Evolutionary conservation across 2,329 filamentous ascomycete genomes (phyloP).

Genomic region (Pyrenophora seminiperda): DNA sequence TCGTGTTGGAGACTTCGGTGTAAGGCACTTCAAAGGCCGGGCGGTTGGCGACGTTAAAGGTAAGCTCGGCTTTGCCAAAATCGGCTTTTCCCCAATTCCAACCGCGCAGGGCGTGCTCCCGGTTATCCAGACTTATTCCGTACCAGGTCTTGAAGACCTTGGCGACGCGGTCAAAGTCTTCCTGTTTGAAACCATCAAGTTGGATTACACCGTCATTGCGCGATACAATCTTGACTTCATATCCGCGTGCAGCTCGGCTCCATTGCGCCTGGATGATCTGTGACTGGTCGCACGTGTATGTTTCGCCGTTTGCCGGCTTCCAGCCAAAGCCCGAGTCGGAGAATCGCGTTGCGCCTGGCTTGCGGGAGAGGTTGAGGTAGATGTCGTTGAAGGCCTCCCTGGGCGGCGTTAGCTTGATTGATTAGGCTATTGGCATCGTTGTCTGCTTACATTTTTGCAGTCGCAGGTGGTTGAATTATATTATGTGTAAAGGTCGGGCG

Average conservation of each 20-base stretch:
- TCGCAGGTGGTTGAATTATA: background rate
- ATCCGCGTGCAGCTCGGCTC: conserved; percentile 90
- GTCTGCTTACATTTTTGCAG: conserved; percentile 7
- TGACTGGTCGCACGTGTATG: conserved; percentile 87
- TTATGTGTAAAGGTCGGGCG: background rate
- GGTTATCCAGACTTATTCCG: conserved; percentile 86
- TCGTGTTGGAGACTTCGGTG: conserved; percentile 96
- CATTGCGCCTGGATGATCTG: conserved; percentile 89
- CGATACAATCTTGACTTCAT: conserved; percentile 89
- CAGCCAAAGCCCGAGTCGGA: conserved; percentile 93
- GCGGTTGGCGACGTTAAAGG: conserved; percentile 96
- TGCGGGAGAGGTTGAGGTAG: conserved; percentile 92
- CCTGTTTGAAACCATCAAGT: conserved; percentile 91
- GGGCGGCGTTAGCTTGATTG: conserved; percentile 1
- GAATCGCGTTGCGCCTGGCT: conserved; percentile 90
- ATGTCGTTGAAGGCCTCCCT: conserved; percentile 97
- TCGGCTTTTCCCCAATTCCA: conserved; percentile 99
- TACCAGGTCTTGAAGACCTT: conserved; percentile 99
- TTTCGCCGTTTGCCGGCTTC: conserved; percentile 87
- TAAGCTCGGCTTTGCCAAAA: conserved; percentile 90
- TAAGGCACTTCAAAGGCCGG: conserved; percentile 97
- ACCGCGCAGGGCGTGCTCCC: conserved; percentile 90
- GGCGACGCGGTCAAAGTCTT: conserved; percentile 87
- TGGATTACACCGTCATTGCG: conserved; percentile 86
- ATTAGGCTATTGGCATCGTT: background rate